Conservation (phyloP, 2,329 filamentous ascomycete genomes). For the Cytospora piceae region DNA sequence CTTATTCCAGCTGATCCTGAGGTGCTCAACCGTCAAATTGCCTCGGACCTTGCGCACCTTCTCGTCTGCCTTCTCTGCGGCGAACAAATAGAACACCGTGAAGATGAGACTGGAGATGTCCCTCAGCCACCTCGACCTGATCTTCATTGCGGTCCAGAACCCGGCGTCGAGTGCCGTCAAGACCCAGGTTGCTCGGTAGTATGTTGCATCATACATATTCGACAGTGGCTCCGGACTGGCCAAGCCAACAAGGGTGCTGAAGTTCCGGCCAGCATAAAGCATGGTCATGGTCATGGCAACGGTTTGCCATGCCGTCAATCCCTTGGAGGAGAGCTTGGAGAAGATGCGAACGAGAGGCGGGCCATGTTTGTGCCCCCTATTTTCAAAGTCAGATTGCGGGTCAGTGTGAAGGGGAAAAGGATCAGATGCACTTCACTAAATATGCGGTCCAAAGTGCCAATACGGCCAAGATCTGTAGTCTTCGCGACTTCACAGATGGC, state of each 20-base stretch:
- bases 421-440: slow-evolving; percentile 65
- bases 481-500: slow-evolving; percentile 87
- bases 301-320: slow-evolving; percentile 86
- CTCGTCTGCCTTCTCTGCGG: slow-evolving; percentile 92
- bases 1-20: slow-evolving; percentile 96
- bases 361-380: slow-evolving; percentile 82
- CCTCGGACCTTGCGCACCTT: slow-evolving; percentile 91
- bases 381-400: slow-evolving; percentile 16
- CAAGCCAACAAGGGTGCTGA: slow-evolving; percentile 87
- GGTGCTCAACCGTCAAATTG: slow-evolving; percentile 85
- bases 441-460: slow-evolving; percentile 91
- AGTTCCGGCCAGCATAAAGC: slow-evolving; percentile 89
- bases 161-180: slow-evolving; percentile 93
- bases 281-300: slow-evolving; percentile 86
- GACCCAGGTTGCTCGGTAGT: slow-evolving; percentile 96
- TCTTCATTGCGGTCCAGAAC: slow-evolving; percentile 98
- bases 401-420: slow-evolving; percentile 12
- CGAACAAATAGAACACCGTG: slow-evolving; percentile 86
- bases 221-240: slow-evolving; percentile 92
- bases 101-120: slow-evolving; percentile 85
- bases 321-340: slow-evolving; percentile 70
- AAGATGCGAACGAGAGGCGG: slow-evolving; percentile 74
- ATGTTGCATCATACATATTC: slow-evolving; percentile 89
- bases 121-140: slow-evolving; percentile 75
- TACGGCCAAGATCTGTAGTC: slow-evolving; percentile 89